Evolutionary conservation across 495 filamentous ascomycete species (phyloP).

Genomic region (Penicillium coffeae): DNA sequence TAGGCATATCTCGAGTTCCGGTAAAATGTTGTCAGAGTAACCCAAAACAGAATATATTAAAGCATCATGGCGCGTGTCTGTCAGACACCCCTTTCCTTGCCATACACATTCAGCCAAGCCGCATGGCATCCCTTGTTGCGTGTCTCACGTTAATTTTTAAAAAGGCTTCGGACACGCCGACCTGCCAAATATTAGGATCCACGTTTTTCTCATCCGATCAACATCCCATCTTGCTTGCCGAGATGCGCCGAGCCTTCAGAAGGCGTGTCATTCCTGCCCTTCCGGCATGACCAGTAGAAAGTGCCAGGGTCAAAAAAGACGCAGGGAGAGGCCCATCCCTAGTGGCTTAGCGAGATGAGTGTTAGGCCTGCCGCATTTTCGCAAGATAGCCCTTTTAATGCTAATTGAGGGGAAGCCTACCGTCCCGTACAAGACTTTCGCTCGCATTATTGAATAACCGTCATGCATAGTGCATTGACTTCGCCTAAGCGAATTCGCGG

Average conservation of each 20-base stretch:
- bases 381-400: too few species aligned
- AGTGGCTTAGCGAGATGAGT: background rate
- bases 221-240: background rate
- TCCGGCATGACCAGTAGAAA: background rate
- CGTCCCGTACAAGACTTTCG: too few species aligned
- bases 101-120: background rate
- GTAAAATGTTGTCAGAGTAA: background rate
- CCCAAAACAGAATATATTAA: background rate
- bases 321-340: background rate
- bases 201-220: background rate
- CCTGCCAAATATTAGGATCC: conserved; percentile 7
- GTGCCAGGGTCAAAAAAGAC: background rate
- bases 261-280: background rate
- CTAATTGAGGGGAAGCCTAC: too few species aligned
- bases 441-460: too few species aligned
- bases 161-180: background rate
- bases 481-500: background rate
- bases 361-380: background rate
- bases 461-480: background rate
- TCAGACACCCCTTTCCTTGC: background rate
- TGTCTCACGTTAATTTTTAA: background rate
- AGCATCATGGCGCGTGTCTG: background rate
- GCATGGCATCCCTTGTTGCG: background rate
- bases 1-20: too few species aligned
- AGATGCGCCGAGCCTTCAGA: background rate